Percentiles rank a stretch among this genome's conserved stretches.
These are phyloP conservation scores for Tricholoma terreum DNA, from an alignment of 768 basidiomycete genomes.

Conservation along the genomic window DNA sequence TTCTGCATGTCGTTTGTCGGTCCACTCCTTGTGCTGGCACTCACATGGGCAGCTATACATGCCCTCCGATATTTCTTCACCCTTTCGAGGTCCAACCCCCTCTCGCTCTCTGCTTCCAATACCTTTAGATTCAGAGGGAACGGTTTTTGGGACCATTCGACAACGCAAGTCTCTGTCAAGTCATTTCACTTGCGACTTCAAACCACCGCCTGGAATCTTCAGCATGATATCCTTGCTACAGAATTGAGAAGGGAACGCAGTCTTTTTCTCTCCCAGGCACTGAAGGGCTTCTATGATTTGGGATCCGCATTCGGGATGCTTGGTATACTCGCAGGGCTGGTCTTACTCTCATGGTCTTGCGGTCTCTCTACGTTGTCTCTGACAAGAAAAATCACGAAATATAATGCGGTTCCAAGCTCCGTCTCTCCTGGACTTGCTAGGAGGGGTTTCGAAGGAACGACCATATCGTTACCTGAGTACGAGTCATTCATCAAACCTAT, in stretches of 20 bases:
- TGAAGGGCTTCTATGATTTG: slow-evolving; percentile 45
- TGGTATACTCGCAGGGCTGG: slow-evolving; percentile 46
- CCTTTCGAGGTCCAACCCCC: slow-evolving; percentile 4
- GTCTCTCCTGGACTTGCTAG: slow-evolving; percentile 3
- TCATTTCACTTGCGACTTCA: slow-evolving; percentile 39
- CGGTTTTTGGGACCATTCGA: slow-evolving; percentile 16
- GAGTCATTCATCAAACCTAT: slow-evolving; percentile 25
- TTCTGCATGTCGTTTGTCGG: slow-evolving; percentile 21
- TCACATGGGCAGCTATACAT: slow-evolving; percentile 26
- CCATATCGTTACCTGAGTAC: background rate
- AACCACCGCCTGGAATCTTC: slow-evolving; percentile 47
- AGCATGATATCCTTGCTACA: slow-evolving; percentile 43
- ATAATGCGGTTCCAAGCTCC: background rate
- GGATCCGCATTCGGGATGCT: slow-evolving; percentile 44
- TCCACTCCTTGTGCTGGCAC: slow-evolving; percentile 18
- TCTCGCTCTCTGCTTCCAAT: slow-evolving; percentile 8
- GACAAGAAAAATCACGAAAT: slow-evolving; percentile 3
- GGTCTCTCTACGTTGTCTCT: slow-evolving; percentile 11
- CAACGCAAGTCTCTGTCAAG: slow-evolving; percentile 21
- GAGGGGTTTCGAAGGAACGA: slow-evolving; percentile 2
- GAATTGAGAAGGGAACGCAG: slow-evolving; percentile 31
- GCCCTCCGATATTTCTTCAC: slow-evolving; percentile 15
- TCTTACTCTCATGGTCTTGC: slow-evolving; percentile 38
- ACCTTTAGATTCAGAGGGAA: slow-evolving; percentile 1
- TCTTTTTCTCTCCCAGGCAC: slow-evolving; percentile 18